A percentile compares a stretch with the other conserved stretches of the same genome.
phyloP scores from a whole-genome alignment of 768 basidiomycete genomes.

The Russula virescens region DNA sequence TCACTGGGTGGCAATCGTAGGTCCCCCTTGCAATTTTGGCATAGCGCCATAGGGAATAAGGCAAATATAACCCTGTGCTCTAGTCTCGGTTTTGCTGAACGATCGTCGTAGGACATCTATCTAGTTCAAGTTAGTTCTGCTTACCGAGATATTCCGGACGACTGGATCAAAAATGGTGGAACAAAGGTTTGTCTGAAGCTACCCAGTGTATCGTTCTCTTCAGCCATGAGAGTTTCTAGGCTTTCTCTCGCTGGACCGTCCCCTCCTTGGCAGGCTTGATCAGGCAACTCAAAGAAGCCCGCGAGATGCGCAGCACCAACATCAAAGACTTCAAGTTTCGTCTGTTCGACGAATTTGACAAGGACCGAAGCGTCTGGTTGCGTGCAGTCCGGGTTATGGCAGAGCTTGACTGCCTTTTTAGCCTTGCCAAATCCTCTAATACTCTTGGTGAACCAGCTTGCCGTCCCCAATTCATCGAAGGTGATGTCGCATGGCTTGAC shows the following conservation, averaged over 20 bases:
- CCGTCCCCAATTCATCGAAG: slow-evolving; percentile 81
- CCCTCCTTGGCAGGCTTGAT: slow-evolving; percentile 66
- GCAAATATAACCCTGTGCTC: slow-evolving; percentile 31
- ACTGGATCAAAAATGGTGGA: slow-evolving; percentile 75
- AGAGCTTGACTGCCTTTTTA: slow-evolving; percentile 94
- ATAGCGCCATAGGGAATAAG: slow-evolving; percentile 81
- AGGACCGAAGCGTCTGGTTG: slow-evolving; percentile 75
- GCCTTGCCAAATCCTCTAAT: slow-evolving; percentile 81
- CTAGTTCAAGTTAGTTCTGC: slow-evolving; percentile 66
- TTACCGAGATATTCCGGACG: slow-evolving; percentile 62
- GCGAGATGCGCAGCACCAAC: slow-evolving; percentile 75
- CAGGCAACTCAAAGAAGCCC: slow-evolving; percentile 84
- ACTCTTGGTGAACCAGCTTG: slow-evolving; percentile 93
- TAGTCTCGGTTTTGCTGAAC: not conserved
- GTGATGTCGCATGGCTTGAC: slow-evolving; percentile 72
- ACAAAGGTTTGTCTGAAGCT: slow-evolving; percentile 59
- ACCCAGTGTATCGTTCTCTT: not conserved
- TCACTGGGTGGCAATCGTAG: slow-evolving; percentile 34
- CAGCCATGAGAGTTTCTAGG: slow-evolving; percentile 37
- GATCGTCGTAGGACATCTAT: slow-evolving; percentile 69
- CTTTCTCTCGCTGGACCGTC: slow-evolving; percentile 70
- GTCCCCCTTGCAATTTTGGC: slow-evolving; percentile 53
- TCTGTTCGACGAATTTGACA: slow-evolving; percentile 75
- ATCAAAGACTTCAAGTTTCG: slow-evolving; percentile 81
- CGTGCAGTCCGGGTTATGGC: slow-evolving; percentile 80